A percentile compares a stretch with the other conserved stretches of the same genome.
phyloP scores from a whole-genome alignment of 202 grass and related monocot genomes.

The Carex arenaria region DNA sequence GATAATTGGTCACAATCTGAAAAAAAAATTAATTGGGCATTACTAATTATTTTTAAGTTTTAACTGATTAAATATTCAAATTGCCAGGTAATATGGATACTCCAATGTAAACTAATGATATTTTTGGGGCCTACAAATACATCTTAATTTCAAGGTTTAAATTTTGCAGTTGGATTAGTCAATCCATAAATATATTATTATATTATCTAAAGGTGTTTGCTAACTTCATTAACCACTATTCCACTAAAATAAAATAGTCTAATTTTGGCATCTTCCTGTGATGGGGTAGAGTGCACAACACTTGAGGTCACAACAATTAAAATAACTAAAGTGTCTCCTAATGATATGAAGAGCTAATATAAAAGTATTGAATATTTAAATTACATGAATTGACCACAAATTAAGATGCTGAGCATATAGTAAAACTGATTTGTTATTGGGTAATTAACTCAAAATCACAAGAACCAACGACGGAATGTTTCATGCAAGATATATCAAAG shows the following conservation, averaged over 20 bases:
- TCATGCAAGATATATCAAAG: not conserved
- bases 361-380: not conserved
- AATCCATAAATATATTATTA: not conserved
- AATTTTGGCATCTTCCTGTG: not conserved
- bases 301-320: not conserved
- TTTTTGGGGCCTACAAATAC: not conserved
- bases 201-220: not conserved
- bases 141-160: not conserved
- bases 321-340: not conserved
- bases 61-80: not conserved
- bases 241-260: not conserved
- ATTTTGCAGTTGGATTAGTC: not conserved
- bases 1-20: constrained; percentile 4
- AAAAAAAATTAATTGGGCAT: not conserved
- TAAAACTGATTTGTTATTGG: no score
- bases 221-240: not conserved
- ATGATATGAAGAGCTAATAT: not conserved
- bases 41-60: not conserved
- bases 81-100: not conserved
- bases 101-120: not conserved
- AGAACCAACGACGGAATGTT: not conserved
- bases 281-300: not conserved
- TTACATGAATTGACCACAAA: not conserved
- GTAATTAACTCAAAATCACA: not conserved
- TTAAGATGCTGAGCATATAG: not conserved